Evolutionary conservation across 1,139 yeast species (phyloP).

Genomic region (Eremothecium cymbalariae): DNA sequence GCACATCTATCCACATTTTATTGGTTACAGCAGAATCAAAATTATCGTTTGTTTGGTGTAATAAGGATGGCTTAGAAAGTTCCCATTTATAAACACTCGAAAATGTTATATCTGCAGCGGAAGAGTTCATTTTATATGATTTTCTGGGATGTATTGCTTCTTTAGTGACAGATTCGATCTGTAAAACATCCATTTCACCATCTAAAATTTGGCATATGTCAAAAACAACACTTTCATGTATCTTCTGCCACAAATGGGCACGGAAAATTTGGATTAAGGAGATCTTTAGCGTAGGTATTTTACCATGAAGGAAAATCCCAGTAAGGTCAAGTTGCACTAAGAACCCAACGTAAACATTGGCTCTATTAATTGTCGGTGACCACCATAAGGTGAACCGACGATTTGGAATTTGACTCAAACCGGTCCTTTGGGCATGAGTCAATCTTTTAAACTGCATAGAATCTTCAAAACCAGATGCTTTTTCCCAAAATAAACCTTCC

Average conservation of each 20-base stretch:
- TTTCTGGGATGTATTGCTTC: slow-evolving; percentile 95
- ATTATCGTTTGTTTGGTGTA: slow-evolving; percentile 53
- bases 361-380: slow-evolving; percentile 98
- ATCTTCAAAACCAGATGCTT: slow-evolving; percentile 94
- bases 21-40: slow-evolving; percentile 41
- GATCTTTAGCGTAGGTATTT: slow-evolving; percentile 92
- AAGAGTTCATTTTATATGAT: slow-evolving; percentile 93
- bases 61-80: slow-evolving; percentile 71
- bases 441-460: slow-evolving; percentile 88
- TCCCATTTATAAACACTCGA: slow-evolving; percentile 77
- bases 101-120: slow-evolving; percentile 83
- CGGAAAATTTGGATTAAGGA: slow-evolving; percentile 93
- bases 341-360: slow-evolving; percentile 96
- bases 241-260: slow-evolving; percentile 98
- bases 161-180: slow-evolving; percentile 79
- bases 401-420: slow-evolving; percentile 95
- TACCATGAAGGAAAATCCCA: slow-evolving; percentile 94
- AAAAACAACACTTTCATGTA: slow-evolving; percentile 90
- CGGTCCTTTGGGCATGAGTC: slow-evolving; percentile 96
- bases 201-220: slow-evolving; percentile 91
- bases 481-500: slow-evolving; percentile 99
- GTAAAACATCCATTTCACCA: slow-evolving; percentile 73
- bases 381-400: slow-evolving; percentile 98
- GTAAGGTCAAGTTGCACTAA: slow-evolving; percentile 92
- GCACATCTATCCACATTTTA: slow-evolving; percentile 93